Evolutionary conservation across 768 basidiomycete genomes (phyloP).

Genomic region (Naganishia friedmannii): DNA sequence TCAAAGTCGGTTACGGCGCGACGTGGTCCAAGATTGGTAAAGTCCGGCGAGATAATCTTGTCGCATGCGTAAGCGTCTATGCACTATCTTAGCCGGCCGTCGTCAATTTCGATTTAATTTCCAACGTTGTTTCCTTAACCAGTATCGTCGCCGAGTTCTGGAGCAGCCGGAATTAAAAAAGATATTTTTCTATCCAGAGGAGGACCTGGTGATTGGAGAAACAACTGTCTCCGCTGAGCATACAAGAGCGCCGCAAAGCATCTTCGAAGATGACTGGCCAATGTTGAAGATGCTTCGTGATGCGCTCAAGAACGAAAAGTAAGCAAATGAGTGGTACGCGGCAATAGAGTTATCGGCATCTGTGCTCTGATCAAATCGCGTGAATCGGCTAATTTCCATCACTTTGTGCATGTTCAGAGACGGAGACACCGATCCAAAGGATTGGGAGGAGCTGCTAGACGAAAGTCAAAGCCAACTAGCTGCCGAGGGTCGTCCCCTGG

Average conservation of each 20-base stretch:
- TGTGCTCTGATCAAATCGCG: neutral
- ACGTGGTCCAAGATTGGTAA: neutral
- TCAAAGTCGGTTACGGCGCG: neutral
- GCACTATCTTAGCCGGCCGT: neutral
- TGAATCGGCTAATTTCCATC: neutral
- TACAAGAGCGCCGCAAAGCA: neutral
- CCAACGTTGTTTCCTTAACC: neutral
- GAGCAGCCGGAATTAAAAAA: neutral
- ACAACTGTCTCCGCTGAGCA: neutral
- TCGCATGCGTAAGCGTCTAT: neutral
- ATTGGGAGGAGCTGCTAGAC: neutral
- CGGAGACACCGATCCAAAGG: neutral
- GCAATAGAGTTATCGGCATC: neutral
- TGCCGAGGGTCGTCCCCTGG: neutral
- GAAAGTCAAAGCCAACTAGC: neutral
- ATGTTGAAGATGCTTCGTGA: neutral
- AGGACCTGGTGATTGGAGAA: neutral
- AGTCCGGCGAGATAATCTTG: neutral
- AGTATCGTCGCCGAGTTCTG: neutral
- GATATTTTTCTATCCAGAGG: neutral
- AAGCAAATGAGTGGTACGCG: neutral
- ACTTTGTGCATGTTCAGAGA: neutral
- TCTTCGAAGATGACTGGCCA: constrained; percentile 7
- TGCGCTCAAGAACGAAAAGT: constrained; percentile 3
- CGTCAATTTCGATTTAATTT: neutral